Conservation (phyloP, 2,329 filamentous ascomycete species). For the Ramichloridium luteum region DNA sequence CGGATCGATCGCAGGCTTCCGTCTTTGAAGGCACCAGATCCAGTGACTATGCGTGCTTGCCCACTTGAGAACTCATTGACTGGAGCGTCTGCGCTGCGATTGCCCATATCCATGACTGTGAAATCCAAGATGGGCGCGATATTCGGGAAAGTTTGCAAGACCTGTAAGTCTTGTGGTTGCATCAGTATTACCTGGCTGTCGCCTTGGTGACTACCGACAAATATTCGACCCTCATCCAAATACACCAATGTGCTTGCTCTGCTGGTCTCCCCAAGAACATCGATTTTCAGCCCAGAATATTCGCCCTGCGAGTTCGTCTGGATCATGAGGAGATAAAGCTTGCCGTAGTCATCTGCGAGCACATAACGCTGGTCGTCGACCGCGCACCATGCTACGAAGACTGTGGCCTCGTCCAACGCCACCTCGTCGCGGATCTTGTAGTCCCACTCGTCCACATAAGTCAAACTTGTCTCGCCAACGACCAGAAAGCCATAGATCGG, state of each 20-base stretch:
- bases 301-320: slow-evolving; percentile 50
- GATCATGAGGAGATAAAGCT: slow-evolving; percentile 73
- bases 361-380: slow-evolving; percentile 73
- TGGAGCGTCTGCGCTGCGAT: slow-evolving; percentile 62
- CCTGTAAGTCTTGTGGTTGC: slow-evolving; percentile 43
- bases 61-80: slow-evolving; percentile 90
- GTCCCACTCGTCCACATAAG: slow-evolving; percentile 67
- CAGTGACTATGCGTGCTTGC: slow-evolving; percentile 84
- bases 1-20: slow-evolving; percentile 81
- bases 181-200: slow-evolving; percentile 74
- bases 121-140: slow-evolving; percentile 91
- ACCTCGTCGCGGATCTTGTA: slow-evolving; percentile 54
- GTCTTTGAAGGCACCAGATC: slow-evolving; percentile 79
- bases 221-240: slow-evolving; percentile 59
- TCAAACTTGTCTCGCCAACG: slow-evolving; percentile 54
- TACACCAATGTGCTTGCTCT: slow-evolving; percentile 70
- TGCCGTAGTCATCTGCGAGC: slow-evolving; percentile 85
- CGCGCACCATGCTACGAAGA: slow-evolving; percentile 85
- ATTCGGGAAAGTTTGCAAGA: slow-evolving; percentile 67
- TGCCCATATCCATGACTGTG: slow-evolving; percentile 90
- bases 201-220: slow-evolving; percentile 83
- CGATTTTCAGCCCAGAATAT: slow-evolving; percentile 61
- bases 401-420: slow-evolving; percentile 57
- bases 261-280: slow-evolving; percentile 55
- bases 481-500: slow-evolving; percentile 41